Conservation (phyloP, 192 early-diverging fungal genomes). For the Coemansia sp. region DNA sequence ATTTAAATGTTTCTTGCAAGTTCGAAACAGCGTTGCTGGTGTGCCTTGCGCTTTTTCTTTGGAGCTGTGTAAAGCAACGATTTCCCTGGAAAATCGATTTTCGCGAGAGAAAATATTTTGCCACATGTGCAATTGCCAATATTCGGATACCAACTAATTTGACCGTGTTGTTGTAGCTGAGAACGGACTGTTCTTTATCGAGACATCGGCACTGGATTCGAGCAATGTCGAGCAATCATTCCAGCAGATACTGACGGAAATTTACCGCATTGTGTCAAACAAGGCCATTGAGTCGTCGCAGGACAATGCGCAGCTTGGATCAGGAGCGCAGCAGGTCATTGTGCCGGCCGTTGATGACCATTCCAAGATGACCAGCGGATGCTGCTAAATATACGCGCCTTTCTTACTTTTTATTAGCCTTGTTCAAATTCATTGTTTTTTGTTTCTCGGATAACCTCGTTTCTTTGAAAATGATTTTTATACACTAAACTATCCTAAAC, state of each 20-base stretch:
- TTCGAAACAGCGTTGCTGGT: background rate
- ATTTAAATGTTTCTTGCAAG: background rate
- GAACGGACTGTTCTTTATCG: constrained; percentile 94
- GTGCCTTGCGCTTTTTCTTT: background rate
- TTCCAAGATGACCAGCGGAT: constrained; percentile 59
- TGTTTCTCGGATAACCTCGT: constrained; percentile 1
- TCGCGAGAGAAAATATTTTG: background rate
- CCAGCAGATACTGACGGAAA: constrained; percentile 92
- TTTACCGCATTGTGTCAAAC: constrained; percentile 94
- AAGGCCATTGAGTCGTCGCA: constrained; percentile 85
- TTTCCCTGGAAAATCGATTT: background rate
- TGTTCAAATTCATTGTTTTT: constrained; percentile 5
- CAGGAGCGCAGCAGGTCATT: constrained; percentile 65
- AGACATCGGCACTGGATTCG: constrained; percentile 95
- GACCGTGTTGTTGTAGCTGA: constrained; percentile 55
- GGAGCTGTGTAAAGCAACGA: background rate
- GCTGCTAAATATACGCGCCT: constrained; percentile 59
- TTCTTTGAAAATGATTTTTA: background rate
- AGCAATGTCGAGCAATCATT: constrained; percentile 97
- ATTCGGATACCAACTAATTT: constrained; percentile 4
- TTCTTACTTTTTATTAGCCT: constrained; percentile 3
- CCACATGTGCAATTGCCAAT: background rate
- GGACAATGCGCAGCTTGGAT: constrained; percentile 66
- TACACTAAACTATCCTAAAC: background rate
- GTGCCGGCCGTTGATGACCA: constrained; percentile 64